Conservation (phyloP, 2,329 filamentous ascomycete species). For the Claviceps arundinis region DNA sequence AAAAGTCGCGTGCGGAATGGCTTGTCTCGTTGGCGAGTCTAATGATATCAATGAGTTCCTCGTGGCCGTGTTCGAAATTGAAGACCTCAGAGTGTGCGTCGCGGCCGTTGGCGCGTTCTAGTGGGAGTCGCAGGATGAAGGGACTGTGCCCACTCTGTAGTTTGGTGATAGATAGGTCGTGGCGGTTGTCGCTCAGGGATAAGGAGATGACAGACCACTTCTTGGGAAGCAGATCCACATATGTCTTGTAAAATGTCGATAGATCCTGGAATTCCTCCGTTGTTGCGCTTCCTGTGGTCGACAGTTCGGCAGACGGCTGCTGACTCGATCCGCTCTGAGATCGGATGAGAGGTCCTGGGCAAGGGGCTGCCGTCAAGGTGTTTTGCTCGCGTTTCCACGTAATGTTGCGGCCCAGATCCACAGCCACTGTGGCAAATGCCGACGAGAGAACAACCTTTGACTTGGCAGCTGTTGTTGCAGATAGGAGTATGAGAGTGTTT, state of each 20-base stretch:
- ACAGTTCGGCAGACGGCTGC: background rate
- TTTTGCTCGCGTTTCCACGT: conserved; percentile 53
- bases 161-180: conserved; percentile 82
- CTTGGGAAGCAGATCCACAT: conserved; percentile 71
- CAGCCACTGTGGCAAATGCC: conserved; percentile 46
- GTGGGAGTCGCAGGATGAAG: conserved; percentile 74
- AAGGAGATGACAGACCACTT: conserved; percentile 80
- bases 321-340: conserved; percentile 12
- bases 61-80: conserved; percentile 65
- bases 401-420: conserved; percentile 58
- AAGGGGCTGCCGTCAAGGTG: conserved; percentile 20
- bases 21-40: conserved; percentile 70
- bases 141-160: conserved; percentile 63
- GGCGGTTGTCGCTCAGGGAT: conserved; percentile 65
- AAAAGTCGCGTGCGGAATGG: conserved; percentile 58
- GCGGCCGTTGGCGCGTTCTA: conserved; percentile 68
- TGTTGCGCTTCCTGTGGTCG: conserved; percentile 13
- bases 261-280: conserved; percentile 36
- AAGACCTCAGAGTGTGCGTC: conserved; percentile 70
- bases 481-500: conserved; percentile 51
- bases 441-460: conserved; percentile 34
- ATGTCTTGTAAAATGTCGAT: conserved; percentile 60
- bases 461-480: conserved; percentile 40
- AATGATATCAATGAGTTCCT: conserved; percentile 75
- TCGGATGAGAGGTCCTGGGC: conserved; percentile 17